Conservation (phyloP, 805 yeast genomes). For the Pichia heedii region DNA sequence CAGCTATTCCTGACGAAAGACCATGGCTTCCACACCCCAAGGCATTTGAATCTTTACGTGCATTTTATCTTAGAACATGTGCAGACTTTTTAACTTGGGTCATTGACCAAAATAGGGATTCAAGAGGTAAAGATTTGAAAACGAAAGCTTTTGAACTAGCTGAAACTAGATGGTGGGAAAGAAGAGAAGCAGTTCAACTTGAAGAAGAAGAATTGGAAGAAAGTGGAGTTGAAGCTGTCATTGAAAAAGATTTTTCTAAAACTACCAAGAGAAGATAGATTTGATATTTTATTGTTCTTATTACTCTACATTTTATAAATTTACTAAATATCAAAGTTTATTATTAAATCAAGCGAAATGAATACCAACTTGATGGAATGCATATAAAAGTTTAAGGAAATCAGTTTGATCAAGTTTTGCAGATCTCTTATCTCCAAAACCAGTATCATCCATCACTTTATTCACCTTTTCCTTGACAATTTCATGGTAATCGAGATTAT, state of each 20-base stretch:
- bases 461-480: slow-evolving; percentile 63
- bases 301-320: neutral
- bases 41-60: slow-evolving; percentile 77
- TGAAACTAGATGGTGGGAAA: slow-evolving; percentile 97
- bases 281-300: neutral
- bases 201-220: slow-evolving; percentile 89
- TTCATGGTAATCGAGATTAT: slow-evolving; percentile 31
- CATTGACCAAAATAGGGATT: slow-evolving; percentile 72
- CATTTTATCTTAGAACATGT: slow-evolving; percentile 80
- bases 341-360: slow-evolving; percentile 64
- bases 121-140: slow-evolving; percentile 84
- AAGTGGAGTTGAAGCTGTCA: slow-evolving; percentile 83
- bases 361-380: slow-evolving; percentile 94
- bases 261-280: slow-evolving; percentile 40
- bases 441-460: slow-evolving; percentile 71
- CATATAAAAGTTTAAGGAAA: slow-evolving; percentile 74
- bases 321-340: neutral
- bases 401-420: slow-evolving; percentile 94
- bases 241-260: slow-evolving; percentile 55
- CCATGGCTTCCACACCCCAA: slow-evolving; percentile 98
- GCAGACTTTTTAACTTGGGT: slow-evolving; percentile 89
- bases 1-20: slow-evolving; percentile 77
- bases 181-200: slow-evolving; percentile 83
- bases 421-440: slow-evolving; percentile 75
- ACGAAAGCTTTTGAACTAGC: slow-evolving; percentile 82